These are phyloP conservation scores for Scedosporium boydii DNA, from an alignment of 2,329 filamentous ascomycete genomes.

Conservation along the genomic window DNA sequence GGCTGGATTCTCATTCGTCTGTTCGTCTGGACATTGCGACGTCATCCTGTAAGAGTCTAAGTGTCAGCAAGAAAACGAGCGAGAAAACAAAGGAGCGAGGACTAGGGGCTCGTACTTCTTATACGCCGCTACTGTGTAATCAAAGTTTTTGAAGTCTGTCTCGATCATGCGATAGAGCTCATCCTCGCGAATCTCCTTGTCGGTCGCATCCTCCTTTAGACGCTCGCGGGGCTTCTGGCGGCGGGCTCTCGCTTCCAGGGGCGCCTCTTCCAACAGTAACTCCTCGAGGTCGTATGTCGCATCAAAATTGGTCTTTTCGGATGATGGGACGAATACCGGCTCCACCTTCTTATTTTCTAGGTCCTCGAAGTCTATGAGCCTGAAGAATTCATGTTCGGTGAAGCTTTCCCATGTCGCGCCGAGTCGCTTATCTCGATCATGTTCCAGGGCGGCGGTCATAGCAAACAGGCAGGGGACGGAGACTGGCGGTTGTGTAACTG, in stretches of 20 bases:
- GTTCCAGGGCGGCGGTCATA: conserved; percentile 73
- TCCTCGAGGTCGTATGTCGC: conserved; percentile 97
- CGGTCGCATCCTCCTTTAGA: conserved; percentile 86
- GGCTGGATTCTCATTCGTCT: background rate
- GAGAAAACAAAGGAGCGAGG: background rate
- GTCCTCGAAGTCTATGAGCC: conserved; percentile 70
- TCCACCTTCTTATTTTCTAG: conserved; percentile 81
- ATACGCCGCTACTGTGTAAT: conserved; percentile 79
- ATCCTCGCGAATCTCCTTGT: conserved; percentile 89
- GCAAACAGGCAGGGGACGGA: conserved; percentile 82
- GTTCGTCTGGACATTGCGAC: background rate
- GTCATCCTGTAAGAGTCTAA: background rate
- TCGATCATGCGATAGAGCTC: conserved; percentile 93
- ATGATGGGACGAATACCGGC: conserved; percentile 85
- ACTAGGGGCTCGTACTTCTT: conserved; percentile 46
- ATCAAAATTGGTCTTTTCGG: conserved; percentile 98
- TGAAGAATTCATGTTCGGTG: conserved; percentile 82
- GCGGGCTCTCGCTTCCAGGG: conserved; percentile 81
- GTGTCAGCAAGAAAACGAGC: background rate
- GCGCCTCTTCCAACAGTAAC: conserved; percentile 84
- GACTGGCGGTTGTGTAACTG: conserved; percentile 86
- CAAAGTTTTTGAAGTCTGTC: conserved; percentile 85
- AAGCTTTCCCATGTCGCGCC: conserved; percentile 84
- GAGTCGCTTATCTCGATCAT: conserved; percentile 70
- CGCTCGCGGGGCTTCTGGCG: conserved; percentile 89